phyloP scores from a whole-genome alignment of 1,284 basidiomycete genomes.

The Tilletiopsis washingtonensis region DNA sequence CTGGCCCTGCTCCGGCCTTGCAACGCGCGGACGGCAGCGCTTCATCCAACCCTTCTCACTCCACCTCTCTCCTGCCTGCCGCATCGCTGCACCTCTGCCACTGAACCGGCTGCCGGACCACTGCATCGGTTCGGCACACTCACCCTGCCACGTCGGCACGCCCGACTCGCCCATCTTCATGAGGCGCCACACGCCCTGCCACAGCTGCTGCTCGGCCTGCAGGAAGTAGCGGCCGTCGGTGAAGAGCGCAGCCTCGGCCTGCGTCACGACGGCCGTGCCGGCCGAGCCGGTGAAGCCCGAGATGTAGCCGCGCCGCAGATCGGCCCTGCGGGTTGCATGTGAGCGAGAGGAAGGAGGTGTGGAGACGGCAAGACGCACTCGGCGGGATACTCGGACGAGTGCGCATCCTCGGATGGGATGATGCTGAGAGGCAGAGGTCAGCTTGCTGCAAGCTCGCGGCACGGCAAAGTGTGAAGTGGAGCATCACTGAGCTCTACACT shows the following conservation, averaged over 20 bases:
- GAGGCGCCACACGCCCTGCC: slow-evolving; percentile 73
- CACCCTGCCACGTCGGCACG: slow-evolving; percentile 77
- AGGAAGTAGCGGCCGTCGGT: slow-evolving; percentile 92
- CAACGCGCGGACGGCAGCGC: too few species aligned
- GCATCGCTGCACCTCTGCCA: too few species aligned
- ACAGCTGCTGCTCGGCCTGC: slow-evolving; percentile 82
- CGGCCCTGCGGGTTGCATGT: slow-evolving; percentile 43
- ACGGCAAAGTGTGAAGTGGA: too few species aligned
- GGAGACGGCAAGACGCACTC: slow-evolving; percentile 4
- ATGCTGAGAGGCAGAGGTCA: slow-evolving; percentile 14
- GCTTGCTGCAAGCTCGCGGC: too few species aligned
- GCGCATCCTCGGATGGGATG: slow-evolving; percentile 53
- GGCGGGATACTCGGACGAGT: slow-evolving; percentile 72
- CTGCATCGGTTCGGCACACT: too few species aligned
- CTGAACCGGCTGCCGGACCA: too few species aligned
- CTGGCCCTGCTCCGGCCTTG: too few species aligned
- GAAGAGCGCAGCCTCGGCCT: slow-evolving; percentile 56
- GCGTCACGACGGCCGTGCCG: slow-evolving; percentile 69
- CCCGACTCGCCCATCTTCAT: slow-evolving; percentile 73
- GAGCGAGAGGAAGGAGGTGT: not conserved
- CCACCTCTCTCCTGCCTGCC: too few species aligned
- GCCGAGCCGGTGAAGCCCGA: slow-evolving; percentile 81
- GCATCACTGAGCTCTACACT: too few species aligned
- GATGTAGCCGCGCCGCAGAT: slow-evolving; percentile 75
- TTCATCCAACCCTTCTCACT: too few species aligned